Conservation (phyloP, 805 yeast species). For the Kodamaea laetipori region DNA sequence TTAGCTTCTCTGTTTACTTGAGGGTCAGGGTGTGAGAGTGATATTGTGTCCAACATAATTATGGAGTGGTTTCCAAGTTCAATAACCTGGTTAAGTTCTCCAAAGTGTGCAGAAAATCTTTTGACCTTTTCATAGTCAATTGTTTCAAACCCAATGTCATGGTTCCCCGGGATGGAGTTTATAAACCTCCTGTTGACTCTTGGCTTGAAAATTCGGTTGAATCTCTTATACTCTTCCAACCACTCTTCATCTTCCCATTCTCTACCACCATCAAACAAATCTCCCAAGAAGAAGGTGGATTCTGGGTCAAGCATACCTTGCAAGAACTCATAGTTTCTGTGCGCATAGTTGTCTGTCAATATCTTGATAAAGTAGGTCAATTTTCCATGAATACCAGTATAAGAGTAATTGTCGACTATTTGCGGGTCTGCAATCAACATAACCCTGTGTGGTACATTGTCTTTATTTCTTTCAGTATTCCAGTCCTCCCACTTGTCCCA, state of each 20-base stretch:
- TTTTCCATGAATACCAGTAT: conserved; percentile 64
- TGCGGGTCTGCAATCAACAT: conserved; percentile 90
- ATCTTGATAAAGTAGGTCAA: conserved; percentile 57
- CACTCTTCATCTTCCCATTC: conserved; percentile 73
- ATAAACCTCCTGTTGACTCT: conserved; percentile 44
- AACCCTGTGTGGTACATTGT: conserved; percentile 48
- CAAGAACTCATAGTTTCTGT: conserved; percentile 66
- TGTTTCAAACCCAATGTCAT: conserved; percentile 92
- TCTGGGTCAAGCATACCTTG: conserved; percentile 69
- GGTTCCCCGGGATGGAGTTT: conserved; percentile 78
- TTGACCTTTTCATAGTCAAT: conserved; percentile 56
- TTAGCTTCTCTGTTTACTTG: conserved; percentile 52
- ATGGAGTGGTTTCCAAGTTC: conserved; percentile 70
- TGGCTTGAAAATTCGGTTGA: conserved; percentile 61
- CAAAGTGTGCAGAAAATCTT: conserved; percentile 74
- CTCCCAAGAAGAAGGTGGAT: conserved; percentile 80
- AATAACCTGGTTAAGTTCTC: conserved; percentile 59
- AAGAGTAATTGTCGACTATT: conserved; percentile 83
- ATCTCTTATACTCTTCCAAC: conserved; percentile 71
- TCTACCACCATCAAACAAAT: conserved; percentile 92
- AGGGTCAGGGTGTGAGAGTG: conserved; percentile 61
- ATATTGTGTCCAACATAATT: conserved; percentile 79
- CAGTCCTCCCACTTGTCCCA: conserved; percentile 75
- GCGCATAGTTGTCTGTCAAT: conserved; percentile 77
- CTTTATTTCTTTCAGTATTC: conserved; percentile 24